Evolutionary conservation across 345 rosid species (phyloP).

Genomic region (Populus euphratica): DNA sequence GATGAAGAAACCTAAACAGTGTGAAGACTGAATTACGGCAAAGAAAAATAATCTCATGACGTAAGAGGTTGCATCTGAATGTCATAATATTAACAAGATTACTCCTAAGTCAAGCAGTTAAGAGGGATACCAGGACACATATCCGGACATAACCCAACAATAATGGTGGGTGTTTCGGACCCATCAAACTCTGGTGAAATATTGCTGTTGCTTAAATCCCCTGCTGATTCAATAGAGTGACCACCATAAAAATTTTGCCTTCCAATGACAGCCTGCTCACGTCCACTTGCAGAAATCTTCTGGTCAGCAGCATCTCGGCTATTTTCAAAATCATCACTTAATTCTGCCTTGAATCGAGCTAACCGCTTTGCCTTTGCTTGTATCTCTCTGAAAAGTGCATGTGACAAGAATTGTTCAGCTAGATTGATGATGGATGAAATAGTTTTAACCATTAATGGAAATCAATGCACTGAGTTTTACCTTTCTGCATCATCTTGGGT

Average conservation of each 20-base stretch:
- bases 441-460: background rate
- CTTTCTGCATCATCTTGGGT: constrained; percentile 54
- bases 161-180: constrained; percentile 48
- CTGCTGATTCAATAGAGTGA: constrained; percentile 32
- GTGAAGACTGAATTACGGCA: background rate
- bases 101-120: constrained; percentile 15
- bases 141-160: constrained; percentile 75
- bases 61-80: constrained; percentile 12
- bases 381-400: constrained; percentile 51
- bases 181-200: constrained; percentile 45
- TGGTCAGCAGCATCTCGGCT: constrained; percentile 37
- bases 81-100: constrained; percentile 10
- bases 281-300: constrained; percentile 33
- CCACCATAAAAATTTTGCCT: constrained; percentile 24
- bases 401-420: background rate
- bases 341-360: constrained; percentile 74
- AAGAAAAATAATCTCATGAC: background rate
- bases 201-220: constrained; percentile 37
- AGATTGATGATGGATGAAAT: background rate
- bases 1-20: background rate
- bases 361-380: constrained; percentile 83
- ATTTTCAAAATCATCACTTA: constrained; percentile 41
- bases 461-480: constrained; percentile 36
- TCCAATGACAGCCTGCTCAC: constrained; percentile 32
- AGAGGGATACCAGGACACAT: constrained; percentile 85